These are phyloP conservation scores for Apiotrichum sp. DNA, from an alignment of 1,284 basidiomycete genomes.

Conservation along the genomic window DNA sequence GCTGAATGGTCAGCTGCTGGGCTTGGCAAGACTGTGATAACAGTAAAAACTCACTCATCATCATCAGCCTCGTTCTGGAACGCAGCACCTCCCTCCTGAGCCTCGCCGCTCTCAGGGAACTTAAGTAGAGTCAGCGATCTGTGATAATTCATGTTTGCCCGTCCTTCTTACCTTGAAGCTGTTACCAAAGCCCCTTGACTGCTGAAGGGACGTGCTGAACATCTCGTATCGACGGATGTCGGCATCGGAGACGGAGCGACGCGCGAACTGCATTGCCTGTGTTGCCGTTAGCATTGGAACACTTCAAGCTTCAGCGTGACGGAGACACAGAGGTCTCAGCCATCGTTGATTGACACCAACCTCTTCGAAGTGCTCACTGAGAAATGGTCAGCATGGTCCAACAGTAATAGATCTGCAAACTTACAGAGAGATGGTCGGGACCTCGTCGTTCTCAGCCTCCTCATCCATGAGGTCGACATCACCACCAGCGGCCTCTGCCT, in stretches of 20 bases:
- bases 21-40: background rate
- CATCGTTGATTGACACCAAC: background rate
- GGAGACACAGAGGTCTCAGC: too few relatives aligned
- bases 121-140: too few relatives aligned
- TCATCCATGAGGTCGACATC: conserved; percentile 56
- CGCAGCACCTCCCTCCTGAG: conserved; percentile 47
- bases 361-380: conserved; percentile 88
- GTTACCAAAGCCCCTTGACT: conserved; percentile 43
- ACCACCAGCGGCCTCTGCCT: conserved; percentile 68
- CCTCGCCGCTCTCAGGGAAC: conserved; percentile 75
- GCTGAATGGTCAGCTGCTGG: too few relatives aligned
- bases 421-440: conserved; percentile 86
- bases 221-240: conserved; percentile 67
- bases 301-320: too few relatives aligned
- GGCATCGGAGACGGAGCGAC: conserved; percentile 84
- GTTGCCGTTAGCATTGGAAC: too few relatives aligned
- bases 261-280: conserved; percentile 52
- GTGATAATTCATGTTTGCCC: too few relatives aligned
- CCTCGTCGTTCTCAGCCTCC: conserved; percentile 72
- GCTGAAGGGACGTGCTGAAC: conserved; percentile 45
- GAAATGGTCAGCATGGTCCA: background rate
- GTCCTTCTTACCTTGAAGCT: conserved; percentile 26
- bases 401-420: conserved; percentile 7
- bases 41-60: conserved; percentile 30
- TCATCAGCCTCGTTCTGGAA: conserved; percentile 48